Evolutionary conservation across 768 basidiomycete species (phyloP), one percentile per base, ranked within the genome.

Genomic region (Coprinopsis sp.): DNA sequence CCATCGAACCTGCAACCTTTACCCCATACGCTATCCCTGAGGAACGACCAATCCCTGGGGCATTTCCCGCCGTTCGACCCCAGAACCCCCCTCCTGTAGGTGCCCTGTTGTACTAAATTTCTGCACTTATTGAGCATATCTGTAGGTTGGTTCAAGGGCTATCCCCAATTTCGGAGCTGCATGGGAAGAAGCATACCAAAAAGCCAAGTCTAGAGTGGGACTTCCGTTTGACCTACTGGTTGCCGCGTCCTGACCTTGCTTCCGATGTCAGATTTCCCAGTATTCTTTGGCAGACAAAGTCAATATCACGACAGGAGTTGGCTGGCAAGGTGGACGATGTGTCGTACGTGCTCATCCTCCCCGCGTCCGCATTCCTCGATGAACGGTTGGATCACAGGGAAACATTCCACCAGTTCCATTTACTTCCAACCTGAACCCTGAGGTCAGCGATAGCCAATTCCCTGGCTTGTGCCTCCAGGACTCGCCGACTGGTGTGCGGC

Each of bases 391-490:
- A 6, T 33, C 16, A 29, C 16, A 76, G 73, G 76, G 80, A 11
- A 87, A 87, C 55, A 85, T 75, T 6, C 69, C 81, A 3, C 38
- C 73, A 0, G 69, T 84, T 13, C 64, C 68, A 47, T 64, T 51
- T 14, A 51, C 41, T 21, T 36, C 41, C 13, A 34, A 49, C 27
- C 33, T 41, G 3, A 49, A 49, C 30, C 40, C 39, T 6, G 37
- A 49, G 33, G 19, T 25, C 28, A 13, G 18, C 10, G 18, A 3
- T 6, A 24, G 22, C 7, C 40, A 65, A 33, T 88, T 77, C 64
- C 82, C 82, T 0, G 84, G 87, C 21, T 65, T 88, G 14, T 89
- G 87, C 61, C 74, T 90, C 18, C 80, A 88, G 65, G 82, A 87
- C 52, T 81, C 82, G 18, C 88, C 88, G 2, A 71, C 89, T 1